phyloP scores from a whole-genome alignment of 2,329 filamentous ascomycete genomes.

The Xylaria polymorpha region DNA sequence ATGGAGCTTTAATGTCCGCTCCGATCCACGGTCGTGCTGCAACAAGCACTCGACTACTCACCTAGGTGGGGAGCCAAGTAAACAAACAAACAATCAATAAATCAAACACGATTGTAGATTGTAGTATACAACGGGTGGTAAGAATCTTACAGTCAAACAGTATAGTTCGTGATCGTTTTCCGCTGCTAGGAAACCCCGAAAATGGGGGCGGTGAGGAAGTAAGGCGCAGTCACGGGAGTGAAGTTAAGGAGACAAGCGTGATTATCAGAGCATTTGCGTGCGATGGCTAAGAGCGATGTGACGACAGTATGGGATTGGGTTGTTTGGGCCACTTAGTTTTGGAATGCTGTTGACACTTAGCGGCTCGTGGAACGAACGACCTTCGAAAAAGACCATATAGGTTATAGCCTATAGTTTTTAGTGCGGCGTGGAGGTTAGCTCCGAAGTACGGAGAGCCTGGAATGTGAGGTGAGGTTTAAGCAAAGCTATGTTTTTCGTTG shows the following conservation, averaged over 20 bases:
- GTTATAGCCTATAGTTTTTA: background rate
- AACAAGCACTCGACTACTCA: background rate
- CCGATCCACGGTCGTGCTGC: constrained; percentile 12
- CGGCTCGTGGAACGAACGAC: constrained; percentile 28
- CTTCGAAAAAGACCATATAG: background rate
- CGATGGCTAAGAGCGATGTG: constrained; percentile 5
- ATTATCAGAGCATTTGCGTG: constrained; percentile 19
- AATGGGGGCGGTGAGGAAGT: constrained; percentile 30
- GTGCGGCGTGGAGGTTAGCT: constrained; percentile 10
- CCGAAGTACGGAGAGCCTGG: constrained; percentile 3
- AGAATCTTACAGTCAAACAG: background rate
- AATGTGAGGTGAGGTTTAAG: constrained; percentile 25
- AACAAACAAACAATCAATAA: constrained; percentile 25
- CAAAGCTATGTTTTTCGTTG: constrained; percentile 9
- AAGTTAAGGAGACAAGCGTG: constrained; percentile 17
- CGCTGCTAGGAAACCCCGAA: background rate
- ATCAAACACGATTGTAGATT: constrained; percentile 2
- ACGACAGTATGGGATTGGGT: constrained; percentile 1
- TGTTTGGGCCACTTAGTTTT: constrained; percentile 2
- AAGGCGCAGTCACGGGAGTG: constrained; percentile 24
- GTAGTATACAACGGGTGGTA: background rate
- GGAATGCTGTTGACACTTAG: constrained; percentile 21
- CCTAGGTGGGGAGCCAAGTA: background rate
- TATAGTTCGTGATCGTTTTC: background rate
- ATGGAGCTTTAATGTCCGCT: constrained; percentile 32